Conservation (phyloP, 768 basidiomycete species). For the Leucocoprinus leucothites region DNA sequence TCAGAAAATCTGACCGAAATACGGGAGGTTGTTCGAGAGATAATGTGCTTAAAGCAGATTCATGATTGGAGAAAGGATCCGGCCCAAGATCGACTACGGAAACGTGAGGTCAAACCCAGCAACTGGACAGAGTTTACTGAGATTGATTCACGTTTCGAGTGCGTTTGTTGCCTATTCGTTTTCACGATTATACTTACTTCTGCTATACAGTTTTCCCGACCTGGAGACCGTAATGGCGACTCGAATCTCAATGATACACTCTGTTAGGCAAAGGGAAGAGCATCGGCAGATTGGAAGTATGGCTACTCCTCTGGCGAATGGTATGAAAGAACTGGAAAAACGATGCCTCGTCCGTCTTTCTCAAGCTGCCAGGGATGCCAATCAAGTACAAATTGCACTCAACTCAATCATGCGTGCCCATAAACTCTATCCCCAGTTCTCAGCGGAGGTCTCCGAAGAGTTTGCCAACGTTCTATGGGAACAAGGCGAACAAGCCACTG, state of each 20-base stretch:
- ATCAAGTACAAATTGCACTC: conserved; percentile 76
- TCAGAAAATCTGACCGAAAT: conserved; percentile 81
- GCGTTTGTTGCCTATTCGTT: conserved; percentile 25
- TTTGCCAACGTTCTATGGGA: conserved; percentile 90
- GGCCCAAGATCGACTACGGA: conserved; percentile 30
- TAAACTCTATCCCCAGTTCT: conserved; percentile 42
- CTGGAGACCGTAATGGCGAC: conserved; percentile 80
- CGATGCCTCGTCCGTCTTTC: conserved; percentile 70
- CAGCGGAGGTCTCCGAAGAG: conserved; percentile 65
- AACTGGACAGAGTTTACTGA: conserved; percentile 42
- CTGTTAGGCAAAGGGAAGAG: conserved; percentile 65
- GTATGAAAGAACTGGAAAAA: conserved; percentile 61
- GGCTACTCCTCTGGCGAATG: conserved; percentile 45
- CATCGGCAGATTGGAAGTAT: conserved; percentile 75
- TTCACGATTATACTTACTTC: not conserved
- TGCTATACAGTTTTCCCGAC: conserved; percentile 57
- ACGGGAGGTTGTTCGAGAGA: conserved; percentile 58
- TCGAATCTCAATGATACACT: conserved; percentile 76
- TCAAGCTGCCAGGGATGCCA: conserved; percentile 62
- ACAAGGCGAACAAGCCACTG: conserved; percentile 80
- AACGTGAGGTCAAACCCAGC: conserved; percentile 28
- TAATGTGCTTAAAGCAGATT: conserved; percentile 83
- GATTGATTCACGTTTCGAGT: conserved; percentile 66
- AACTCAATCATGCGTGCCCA: conserved; percentile 83
- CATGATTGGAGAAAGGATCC: conserved; percentile 50